Evolutionary conservation across 768 basidiomycete species (phyloP), one percentile per base, ranked within the genome.

Genomic region (Trametes cubensis): DNA sequence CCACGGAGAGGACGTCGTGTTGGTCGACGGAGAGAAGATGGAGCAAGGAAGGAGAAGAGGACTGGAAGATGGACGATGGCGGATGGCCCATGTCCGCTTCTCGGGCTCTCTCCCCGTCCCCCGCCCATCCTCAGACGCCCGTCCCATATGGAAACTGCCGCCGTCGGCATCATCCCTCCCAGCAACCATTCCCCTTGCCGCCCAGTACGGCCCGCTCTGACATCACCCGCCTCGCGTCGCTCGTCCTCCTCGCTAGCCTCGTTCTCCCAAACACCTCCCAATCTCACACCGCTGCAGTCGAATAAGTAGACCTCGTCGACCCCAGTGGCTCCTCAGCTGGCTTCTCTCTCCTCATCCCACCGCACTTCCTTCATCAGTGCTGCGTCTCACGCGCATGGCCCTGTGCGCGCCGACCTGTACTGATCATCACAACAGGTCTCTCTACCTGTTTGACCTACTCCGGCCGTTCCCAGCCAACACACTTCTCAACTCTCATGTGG

Each of bases 131-230:
- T 5, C 46, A 48, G 20, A 40, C 60, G 60, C 60, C 48, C 23
- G 41, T 15, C 20, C 38, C 47, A 64, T 46, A 51, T 60, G 63
- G 57, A 56, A 64, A 64, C 63, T 47, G 63, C 63, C 63, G 63
- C 6, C 17, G 44, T 34, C 63, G 63, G 63, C 63, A 64, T 64
- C 63, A 52, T 23, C 62, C 14, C 56, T 51, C 49, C 38, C 47
- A 52, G 30, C 59, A 45, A 53, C 59, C 59, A 38, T 39, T 8
- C 49, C 48, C 5, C 20, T 25, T 38, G 18, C 56, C 21, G 46
- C 17, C 17, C 21, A 44, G 7, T 47, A 46, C 50, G 58, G 45
- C 45, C 44, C 52, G 51, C 51, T 15, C 23, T 26, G 17, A 20
- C 48, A 28, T 46, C 42, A 34, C 21, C 18, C 14, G 2, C 40